phyloP scores from a whole-genome alignment of 164 flowering plant genomes.

The Berberis vulgaris region DNA sequence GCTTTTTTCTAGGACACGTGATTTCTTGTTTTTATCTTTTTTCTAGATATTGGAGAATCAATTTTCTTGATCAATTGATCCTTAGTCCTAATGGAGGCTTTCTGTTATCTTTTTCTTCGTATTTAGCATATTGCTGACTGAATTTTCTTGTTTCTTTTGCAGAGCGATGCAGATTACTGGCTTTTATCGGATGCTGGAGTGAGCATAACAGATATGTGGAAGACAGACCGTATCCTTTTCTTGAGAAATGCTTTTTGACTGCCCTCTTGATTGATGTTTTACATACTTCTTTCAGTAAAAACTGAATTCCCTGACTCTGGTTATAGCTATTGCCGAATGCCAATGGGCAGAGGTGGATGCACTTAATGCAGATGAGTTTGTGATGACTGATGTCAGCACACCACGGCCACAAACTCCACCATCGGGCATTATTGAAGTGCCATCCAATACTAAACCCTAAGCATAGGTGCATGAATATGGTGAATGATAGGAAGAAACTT shows the following conservation, averaged over 20 bases:
- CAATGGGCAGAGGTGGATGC: constrained; percentile 45
- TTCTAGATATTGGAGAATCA: neutral
- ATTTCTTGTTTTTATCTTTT: neutral
- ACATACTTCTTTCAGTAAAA: neutral
- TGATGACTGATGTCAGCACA: constrained; percentile 27
- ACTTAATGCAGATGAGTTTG: constrained; percentile 31
- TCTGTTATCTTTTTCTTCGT: neutral
- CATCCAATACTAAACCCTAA: constrained; percentile 19
- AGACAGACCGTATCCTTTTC: constrained; percentile 27
- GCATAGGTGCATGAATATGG: constrained; percentile 10
- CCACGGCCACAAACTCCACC: constrained; percentile 50
- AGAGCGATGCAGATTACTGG: constrained; percentile 91
- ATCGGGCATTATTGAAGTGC: constrained; percentile 26
- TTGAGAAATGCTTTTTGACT: neutral
- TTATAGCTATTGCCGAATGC: constrained; percentile 45
- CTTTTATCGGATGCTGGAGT: constrained; percentile 67
- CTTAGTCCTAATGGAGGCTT: neutral
- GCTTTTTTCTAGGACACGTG: too few species aligned
- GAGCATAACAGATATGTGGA: constrained; percentile 90
- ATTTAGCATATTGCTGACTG: too few species aligned
- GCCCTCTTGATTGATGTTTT: neutral
- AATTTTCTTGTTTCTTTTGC: constrained; percentile 12
- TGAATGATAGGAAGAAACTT: constrained; percentile 1
- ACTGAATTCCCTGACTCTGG: constrained; percentile 24
- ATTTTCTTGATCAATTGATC: neutral